phyloP scores from a whole-genome alignment of 2,329 filamentous ascomycete species.

The Orbilia blumenaviensis region DNA sequence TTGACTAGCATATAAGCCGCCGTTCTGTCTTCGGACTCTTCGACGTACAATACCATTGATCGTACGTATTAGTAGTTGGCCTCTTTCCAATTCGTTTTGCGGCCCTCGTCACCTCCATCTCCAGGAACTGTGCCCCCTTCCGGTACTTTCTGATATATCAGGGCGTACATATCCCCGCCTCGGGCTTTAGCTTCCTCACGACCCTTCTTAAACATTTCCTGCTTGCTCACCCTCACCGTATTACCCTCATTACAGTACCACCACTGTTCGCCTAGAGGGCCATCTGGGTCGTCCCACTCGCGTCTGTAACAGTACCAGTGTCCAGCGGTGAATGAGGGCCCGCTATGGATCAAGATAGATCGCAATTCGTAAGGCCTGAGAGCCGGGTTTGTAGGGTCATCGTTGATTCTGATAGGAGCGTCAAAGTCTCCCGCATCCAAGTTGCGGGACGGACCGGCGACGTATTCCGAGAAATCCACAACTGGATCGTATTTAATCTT shows the following conservation, averaged over 20 bases:
- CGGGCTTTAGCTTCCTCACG: too few relatives aligned
- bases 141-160: conserved; percentile 36
- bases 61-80: background rate
- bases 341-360: conserved; percentile 20
- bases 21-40: too few relatives aligned
- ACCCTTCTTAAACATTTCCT: conserved; percentile 1
- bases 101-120: background rate
- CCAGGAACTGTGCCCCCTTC: background rate
- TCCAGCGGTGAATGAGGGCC: background rate
- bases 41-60: too few relatives aligned
- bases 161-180: conserved; percentile 9
- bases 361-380: conserved; percentile 18
- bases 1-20: too few relatives aligned
- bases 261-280: conserved; percentile 19
- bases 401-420: background rate
- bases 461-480: conserved; percentile 8
- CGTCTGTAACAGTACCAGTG: conserved; percentile 39
- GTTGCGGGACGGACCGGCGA: conserved; percentile 3
- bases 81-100: background rate
- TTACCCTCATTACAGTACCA: conserved; percentile 30
- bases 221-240: conserved; percentile 19
- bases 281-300: conserved; percentile 18
- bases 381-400: background rate
- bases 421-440: background rate
- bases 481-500: conserved; percentile 3